A percentile compares a stretch with the other conserved stretches of the same genome.
Evolutionary conservation across 2,329 filamentous ascomycete genomes (phyloP).

Genomic region (Cladosporium sp.): DNA sequence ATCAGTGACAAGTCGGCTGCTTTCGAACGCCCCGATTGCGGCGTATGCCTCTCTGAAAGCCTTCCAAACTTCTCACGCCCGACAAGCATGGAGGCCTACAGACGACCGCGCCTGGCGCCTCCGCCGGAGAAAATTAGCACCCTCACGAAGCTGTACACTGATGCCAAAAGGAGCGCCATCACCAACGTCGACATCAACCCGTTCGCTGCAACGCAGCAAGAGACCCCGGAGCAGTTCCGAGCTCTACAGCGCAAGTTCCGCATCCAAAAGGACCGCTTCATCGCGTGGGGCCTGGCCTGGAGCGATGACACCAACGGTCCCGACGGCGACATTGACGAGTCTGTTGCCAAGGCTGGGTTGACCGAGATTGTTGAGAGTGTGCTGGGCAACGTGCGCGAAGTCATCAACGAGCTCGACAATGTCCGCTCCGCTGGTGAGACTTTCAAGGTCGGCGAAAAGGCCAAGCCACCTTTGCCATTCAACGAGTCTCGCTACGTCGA

Average conservation of each 20-base stretch:
- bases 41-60: too few relatives aligned
- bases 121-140: slow-evolving; percentile 19
- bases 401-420: slow-evolving; percentile 67
- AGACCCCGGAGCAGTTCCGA: slow-evolving; percentile 59
- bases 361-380: slow-evolving; percentile 73
- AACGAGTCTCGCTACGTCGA: slow-evolving; percentile 70
- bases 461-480: slow-evolving; percentile 42
- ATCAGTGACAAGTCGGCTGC: too few relatives aligned
- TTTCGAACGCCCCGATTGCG: too few relatives aligned
- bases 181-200: slow-evolving; percentile 52
- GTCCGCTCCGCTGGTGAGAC: slow-evolving; percentile 46
- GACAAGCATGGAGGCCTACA: slow-evolving; percentile 18
- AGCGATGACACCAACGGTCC: slow-evolving; percentile 60
- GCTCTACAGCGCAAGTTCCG: slow-evolving; percentile 68
- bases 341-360: slow-evolving; percentile 59
- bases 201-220: slow-evolving; percentile 30
- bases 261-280: slow-evolving; percentile 72
- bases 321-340: slow-evolving; percentile 66
- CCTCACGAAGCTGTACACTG: slow-evolving; percentile 68
- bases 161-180: slow-evolving; percentile 66
- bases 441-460: slow-evolving; percentile 26
- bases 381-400: slow-evolving; percentile 74
- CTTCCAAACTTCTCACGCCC: too few relatives aligned
- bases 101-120: slow-evolving; percentile 16
- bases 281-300: slow-evolving; percentile 78